Evolutionary conservation across 2,329 filamentous ascomycete genomes (phyloP), one percentile per base, ranked within the genome.

Genomic region (Aspergillus transmontanensis): DNA sequence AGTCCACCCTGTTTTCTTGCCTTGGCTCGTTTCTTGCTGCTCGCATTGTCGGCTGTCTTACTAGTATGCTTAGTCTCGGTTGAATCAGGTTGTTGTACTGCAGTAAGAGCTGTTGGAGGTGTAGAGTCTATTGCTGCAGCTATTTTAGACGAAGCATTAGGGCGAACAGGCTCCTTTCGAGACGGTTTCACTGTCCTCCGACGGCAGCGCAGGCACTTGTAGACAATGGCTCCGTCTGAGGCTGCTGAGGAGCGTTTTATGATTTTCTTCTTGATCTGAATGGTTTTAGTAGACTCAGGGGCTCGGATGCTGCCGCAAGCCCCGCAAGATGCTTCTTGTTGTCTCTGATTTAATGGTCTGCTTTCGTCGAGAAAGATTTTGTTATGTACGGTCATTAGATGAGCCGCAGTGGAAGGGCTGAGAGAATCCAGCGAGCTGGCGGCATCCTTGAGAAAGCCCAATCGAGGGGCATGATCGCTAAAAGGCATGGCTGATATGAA

Each of bases 1-100:
- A 87, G 72, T 5, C 84, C 83, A 32, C 82, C 82, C 60, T 82
- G 79, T 66, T 86, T 87, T 30, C 85, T 76, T 60, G 82, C 77
- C 69, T 85, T 86, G 28, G 83, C 83, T 68, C 85, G 77, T 68
- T 85, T 85, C 73, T 86, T 86, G 76, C 84, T 86, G 74, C 72
- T 85, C 16, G 79, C 75, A 50, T 83, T 80, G 2, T 78, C 75
- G 7, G 67, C 69, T 21, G 68, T 63, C 58, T 77, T 77, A 61
- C 19, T 55, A 41, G 30, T 26, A 41, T 5, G 16, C 21, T 50
- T 66, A 54, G 48, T 57, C 56, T 61, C 39, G 16, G 57, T 21
- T 45, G 60, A 39, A 32, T 58, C 50, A 50, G 62, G 19, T 41
- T 48, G 58, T 39, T 64, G 59, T 36, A 59, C 56, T 1, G 64